phyloP scores from a whole-genome alignment of 257 asterid species.

The Fraxinus quadrangulata region DNA sequence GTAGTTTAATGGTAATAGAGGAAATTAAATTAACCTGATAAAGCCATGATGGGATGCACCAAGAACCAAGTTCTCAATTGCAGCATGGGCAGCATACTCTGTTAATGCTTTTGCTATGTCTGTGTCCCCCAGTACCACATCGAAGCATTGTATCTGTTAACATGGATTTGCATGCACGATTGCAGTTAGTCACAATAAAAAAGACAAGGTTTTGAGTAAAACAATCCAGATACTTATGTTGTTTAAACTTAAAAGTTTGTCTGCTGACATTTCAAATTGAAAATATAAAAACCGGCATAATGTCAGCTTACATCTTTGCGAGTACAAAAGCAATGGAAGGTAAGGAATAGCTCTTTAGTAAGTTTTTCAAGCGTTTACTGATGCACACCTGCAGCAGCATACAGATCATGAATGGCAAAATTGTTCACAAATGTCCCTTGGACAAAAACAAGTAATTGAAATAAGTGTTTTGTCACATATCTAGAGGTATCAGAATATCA shows the following conservation, averaged over 20 bases:
- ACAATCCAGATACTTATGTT: background rate
- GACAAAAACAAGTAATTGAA: background rate
- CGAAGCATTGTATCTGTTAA: slow-evolving; percentile 51
- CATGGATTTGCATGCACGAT: background rate
- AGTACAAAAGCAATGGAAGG: slow-evolving; percentile 61
- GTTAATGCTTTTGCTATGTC: slow-evolving; percentile 50
- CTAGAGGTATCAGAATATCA: too few relatives aligned
- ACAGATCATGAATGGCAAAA: slow-evolving; percentile 29
- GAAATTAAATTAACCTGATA: slow-evolving; percentile 36
- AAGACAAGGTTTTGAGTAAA: background rate
- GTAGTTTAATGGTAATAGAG: background rate
- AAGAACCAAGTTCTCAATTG: too few relatives aligned
- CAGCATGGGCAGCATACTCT: slow-evolving; percentile 36
- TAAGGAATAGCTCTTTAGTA: slow-evolving; percentile 58
- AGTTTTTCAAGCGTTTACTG: slow-evolving; percentile 46
- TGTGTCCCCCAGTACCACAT: slow-evolving; percentile 56
- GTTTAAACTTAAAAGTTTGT: background rate
- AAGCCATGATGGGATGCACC: slow-evolving; percentile 40
- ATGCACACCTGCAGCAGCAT: slow-evolving; percentile 29
- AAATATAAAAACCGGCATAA: background rate
- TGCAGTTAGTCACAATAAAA: background rate
- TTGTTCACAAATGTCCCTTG: slow-evolving; percentile 39
- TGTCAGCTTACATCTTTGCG: too few relatives aligned
- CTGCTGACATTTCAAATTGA: background rate
- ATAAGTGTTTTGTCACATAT: background rate